phyloP scores from a whole-genome alignment of 2,329 filamentous ascomycete species.

The Calonectria crousiana region DNA sequence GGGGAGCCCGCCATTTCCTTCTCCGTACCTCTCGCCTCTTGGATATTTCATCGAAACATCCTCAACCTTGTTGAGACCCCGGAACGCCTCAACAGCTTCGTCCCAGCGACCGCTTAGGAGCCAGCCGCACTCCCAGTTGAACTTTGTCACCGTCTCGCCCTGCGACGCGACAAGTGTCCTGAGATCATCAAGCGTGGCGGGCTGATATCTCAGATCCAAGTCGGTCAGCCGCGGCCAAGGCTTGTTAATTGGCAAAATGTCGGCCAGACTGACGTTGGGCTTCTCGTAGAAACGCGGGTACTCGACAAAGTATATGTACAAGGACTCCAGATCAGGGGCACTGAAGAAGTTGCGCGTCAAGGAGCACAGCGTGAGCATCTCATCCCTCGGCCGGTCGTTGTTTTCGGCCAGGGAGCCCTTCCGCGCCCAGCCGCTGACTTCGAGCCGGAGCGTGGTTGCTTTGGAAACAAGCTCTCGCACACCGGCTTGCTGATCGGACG shows the following conservation, averaged over 20 bases:
- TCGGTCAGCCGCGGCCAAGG: not conserved
- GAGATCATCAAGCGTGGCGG: not conserved
- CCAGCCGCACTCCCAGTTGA: not conserved
- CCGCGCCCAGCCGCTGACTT: not conserved
- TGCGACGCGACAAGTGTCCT: not conserved
- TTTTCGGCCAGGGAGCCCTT: not conserved
- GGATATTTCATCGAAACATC: not conserved
- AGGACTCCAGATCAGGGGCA: not conserved
- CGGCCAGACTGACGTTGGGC: not conserved
- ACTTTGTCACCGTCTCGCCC: not conserved
- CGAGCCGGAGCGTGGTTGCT: not conserved
- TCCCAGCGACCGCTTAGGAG: not conserved
- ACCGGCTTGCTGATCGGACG: not conserved
- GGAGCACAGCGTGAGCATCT: not conserved
- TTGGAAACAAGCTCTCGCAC: not conserved
- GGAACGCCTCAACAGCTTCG: not conserved
- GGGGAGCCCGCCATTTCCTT: not conserved
- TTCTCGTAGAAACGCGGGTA: not conserved
- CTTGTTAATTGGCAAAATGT: not conserved
- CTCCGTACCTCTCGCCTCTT: not conserved
- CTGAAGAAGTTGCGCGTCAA: not conserved
- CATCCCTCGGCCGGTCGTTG: not conserved
- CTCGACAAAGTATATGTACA: not conserved
- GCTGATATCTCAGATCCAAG: not conserved
- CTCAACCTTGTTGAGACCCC: not conserved